Conservation (phyloP, 2,329 filamentous ascomycete species). For the Ophiocordyceps camponoti-rufipedis region DNA sequence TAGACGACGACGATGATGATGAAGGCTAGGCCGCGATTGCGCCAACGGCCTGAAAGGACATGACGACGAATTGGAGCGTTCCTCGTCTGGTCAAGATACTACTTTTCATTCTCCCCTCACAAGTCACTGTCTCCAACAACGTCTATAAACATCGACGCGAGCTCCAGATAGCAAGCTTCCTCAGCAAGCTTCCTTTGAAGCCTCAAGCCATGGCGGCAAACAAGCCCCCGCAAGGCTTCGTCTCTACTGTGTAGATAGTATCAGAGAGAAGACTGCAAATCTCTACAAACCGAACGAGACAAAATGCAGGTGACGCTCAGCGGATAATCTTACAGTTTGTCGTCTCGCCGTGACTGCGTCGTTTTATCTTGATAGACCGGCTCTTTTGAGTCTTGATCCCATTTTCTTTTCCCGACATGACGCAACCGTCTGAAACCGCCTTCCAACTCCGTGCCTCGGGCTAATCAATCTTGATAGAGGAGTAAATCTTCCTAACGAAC, state of each 20-base stretch:
- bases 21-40: background rate
- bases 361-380: background rate
- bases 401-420: background rate
- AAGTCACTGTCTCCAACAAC: background rate
- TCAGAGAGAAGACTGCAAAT: no score
- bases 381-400: background rate
- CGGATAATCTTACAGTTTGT: slow-evolving; percentile 10
- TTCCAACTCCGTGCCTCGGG: background rate
- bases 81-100: background rate
- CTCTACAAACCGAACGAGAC: no score
- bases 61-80: background rate
- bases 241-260: background rate
- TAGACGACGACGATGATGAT: slow-evolving; percentile 26
- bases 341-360: background rate
- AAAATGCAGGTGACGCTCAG: background rate
- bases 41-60: background rate
- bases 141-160: background rate
- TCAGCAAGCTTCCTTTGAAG: background rate
- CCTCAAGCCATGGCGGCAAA: background rate
- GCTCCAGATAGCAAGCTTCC: background rate
- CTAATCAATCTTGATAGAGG: slow-evolving; percentile 95
- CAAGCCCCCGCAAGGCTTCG: background rate
- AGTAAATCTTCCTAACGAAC: slow-evolving; percentile 86
- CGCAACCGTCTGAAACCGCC: no score
- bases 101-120: background rate